A percentile compares a stretch with the other conserved stretches of the same genome.
phyloP scores from a whole-genome alignment of 2,329 filamentous ascomycete genomes.

The Exophiala xenobiotica region DNA sequence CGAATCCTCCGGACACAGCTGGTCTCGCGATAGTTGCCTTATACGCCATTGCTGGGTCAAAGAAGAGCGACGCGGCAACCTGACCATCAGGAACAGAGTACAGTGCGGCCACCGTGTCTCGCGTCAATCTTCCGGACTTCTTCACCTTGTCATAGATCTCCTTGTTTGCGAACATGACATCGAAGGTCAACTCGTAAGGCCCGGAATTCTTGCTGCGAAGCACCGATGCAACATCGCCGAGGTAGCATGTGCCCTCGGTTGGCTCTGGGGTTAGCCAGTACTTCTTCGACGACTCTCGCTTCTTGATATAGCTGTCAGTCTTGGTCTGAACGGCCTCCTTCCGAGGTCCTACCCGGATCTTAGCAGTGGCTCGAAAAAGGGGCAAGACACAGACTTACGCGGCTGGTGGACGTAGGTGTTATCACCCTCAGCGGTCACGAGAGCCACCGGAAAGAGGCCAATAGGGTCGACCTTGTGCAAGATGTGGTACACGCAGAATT shows the following conservation, averaged over 20 bases:
- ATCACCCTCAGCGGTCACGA: background rate
- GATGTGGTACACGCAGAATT: conserved; percentile 52
- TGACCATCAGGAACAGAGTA: conserved; percentile 30
- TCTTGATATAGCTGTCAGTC: too few species aligned
- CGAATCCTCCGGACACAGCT: conserved; percentile 36
- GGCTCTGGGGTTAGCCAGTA: background rate
- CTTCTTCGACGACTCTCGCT: background rate
- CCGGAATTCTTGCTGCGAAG: conserved; percentile 54
- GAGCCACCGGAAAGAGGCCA: conserved; percentile 17
- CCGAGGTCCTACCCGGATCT: too few species aligned
- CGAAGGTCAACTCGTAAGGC: conserved; percentile 53
- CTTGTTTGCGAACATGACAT: conserved; percentile 49
- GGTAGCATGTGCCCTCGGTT: conserved; percentile 9
- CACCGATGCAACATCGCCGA: conserved; percentile 41
- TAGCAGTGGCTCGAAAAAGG: too few species aligned
- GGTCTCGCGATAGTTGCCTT: conserved; percentile 45
- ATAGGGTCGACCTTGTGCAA: conserved; percentile 41
- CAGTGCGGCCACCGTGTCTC: conserved; percentile 29
- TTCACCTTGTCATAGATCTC: conserved; percentile 39
- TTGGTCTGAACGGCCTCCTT: too few species aligned
- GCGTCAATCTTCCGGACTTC: conserved; percentile 37
- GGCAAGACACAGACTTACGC: too few species aligned
- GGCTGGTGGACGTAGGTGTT: background rate
- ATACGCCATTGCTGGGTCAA: conserved; percentile 48
- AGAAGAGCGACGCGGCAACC: conserved; percentile 40